Evolutionary conservation across 768 basidiomycete genomes (phyloP), one percentile per base, ranked within the genome.

Genomic region (Bullera alba): DNA sequence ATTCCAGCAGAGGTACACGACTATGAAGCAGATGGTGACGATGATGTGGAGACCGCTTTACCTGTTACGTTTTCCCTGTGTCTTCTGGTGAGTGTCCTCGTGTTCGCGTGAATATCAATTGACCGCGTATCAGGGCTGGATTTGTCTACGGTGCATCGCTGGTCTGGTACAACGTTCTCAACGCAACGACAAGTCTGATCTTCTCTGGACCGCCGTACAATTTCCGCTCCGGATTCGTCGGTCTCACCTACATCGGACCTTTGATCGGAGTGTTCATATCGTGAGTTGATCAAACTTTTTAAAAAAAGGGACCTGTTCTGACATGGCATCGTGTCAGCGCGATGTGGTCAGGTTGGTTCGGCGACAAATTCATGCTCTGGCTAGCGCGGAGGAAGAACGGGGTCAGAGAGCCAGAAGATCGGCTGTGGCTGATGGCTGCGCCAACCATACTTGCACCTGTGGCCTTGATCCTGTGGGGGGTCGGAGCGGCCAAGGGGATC

Each of bases 31-130:
- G 23, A 21, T 41, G 5, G 41, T 41, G 16, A 42, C 38, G 27
- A 50, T 50, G 48, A 21, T 50, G 26, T 50, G 30, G n/a, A 15
- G 48, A n/a, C 48, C 48, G 12, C 23, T 50, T n/a, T 21, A 42
- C n/a, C 48, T 50, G 10, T 35, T 50, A 15, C 37, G 39, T n/a
- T 50, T 50, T 28, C 48, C 48, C 19, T 37, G 34, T 5, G 29
- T 50, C 21, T 15, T 42, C 14, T 50, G 48, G 48, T 50, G 29
- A 22, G 48, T 42, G n/a, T n/a, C n/a, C 32, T 8, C 32, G 32
- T n/a, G n/a, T 8, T n/a, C 32, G 10, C n/a, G 32, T 8, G n/a
- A 10, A n/a, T 34, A 34, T 8, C 32, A 8, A 10, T 34, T 8
- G n/a, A 8, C 10, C 8, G n/a, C 6, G 2, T 19, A 12, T 16